Conservation (phyloP, 2,329 filamentous ascomycete species). For the Talaromyces atroroseus region DNA sequence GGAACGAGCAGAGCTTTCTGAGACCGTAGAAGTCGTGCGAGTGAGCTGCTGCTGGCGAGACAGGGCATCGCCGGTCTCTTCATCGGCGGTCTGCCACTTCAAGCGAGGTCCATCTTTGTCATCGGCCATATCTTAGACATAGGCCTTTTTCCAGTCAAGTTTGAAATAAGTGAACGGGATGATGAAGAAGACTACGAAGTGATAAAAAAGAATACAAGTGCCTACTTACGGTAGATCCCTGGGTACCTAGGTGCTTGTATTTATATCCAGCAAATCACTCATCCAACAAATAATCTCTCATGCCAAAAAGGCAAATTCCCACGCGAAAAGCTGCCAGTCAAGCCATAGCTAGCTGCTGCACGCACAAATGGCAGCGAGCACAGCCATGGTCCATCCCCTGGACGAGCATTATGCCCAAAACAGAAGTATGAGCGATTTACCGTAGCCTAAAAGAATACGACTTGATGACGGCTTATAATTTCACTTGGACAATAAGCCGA, state of each 20-base stretch:
- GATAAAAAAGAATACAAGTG: background rate
- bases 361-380: background rate
- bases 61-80: constrained; percentile 11
- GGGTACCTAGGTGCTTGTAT: background rate
- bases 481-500: background rate
- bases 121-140: background rate
- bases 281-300: background rate
- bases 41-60: constrained; percentile 11
- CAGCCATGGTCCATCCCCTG: background rate
- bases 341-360: background rate
- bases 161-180: background rate
- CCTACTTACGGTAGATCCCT: too few relatives aligned
- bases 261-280: background rate
- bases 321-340: background rate
- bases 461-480: background rate
- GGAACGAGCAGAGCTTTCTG: constrained; percentile 13
- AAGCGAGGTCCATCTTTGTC: background rate
- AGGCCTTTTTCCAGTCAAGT: background rate
- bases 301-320: background rate
- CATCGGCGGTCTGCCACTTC: constrained; percentile 15
- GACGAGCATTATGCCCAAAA: background rate
- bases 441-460: background rate
- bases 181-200: background rate
- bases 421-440: background rate
- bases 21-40: constrained; percentile 7